Evolutionary conservation across 139 green algal species (phyloP), one percentile per base, ranked within the genome.

Genomic region (Edaphochlamys debaryana): DNA sequence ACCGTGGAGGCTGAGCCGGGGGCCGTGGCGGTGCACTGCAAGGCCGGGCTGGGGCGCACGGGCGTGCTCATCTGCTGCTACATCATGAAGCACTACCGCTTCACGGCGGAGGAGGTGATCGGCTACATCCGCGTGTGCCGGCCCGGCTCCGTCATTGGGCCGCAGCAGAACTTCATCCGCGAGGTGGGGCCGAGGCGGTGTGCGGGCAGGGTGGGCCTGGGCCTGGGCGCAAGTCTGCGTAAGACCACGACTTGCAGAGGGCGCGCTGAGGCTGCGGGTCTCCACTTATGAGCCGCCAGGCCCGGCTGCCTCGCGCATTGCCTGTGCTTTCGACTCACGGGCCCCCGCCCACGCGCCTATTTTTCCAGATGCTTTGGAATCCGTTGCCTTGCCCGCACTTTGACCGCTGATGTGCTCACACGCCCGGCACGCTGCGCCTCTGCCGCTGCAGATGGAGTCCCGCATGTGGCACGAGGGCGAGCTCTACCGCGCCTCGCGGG

Each of bases 21-120:
- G 34, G 60, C 71, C 30, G 36, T 86, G 3, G 85, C 85, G 69
- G 76, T 99, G 22, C 96, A 99, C 90, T 99, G 96, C 93, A 99
- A 99, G 90, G 96, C 96, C 7, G 96, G 96, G 1, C 92, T 99
- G 68, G 96, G 96, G n/a, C 91, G 96, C 69, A 99, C 96, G 0
- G 94, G 94, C 30, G 89, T 98, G 60, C 92, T 99, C 67, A 98
- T 98, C 87, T 97, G 94, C 80, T 88, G 82, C 78, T 98, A 97
- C 90, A 92, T 98, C 69, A 98, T 99, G 89, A 98, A 98, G 88
- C 94, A 98, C 92, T 96, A 90, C 80, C 84, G 89, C 29, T 97
- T 98, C 88, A 95, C 89, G 4, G 90, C 92, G 13, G 88, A 95
- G 86, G 94, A 99, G 90, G 94, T 94, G 15, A 96, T 98, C 58